Conservation (phyloP, 164 flowering plant species). For the Magnolia officinalis region DNA sequence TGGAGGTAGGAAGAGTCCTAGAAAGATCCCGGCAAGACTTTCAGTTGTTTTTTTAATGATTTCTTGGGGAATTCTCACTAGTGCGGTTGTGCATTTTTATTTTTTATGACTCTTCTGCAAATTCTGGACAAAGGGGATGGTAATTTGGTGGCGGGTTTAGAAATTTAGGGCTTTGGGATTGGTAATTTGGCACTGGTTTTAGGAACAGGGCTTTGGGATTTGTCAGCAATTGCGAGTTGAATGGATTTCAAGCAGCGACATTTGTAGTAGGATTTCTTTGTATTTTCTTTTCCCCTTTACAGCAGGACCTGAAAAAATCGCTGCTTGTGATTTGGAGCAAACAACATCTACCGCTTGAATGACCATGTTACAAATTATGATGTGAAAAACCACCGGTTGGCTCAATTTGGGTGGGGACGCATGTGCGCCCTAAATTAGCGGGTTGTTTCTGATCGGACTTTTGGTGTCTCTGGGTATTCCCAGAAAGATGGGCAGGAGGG, state of each 20-base stretch:
- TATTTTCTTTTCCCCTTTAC: too few species aligned
- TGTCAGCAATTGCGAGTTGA: neutral
- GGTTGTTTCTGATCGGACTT: neutral
- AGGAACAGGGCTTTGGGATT: neutral
- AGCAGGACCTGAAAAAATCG: too few species aligned
- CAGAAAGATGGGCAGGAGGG: neutral
- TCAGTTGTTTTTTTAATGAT: neutral
- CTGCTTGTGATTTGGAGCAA: neutral
- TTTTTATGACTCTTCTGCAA: neutral
- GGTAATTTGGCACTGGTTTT: neutral
- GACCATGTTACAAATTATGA: neutral
- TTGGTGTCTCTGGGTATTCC: neutral
- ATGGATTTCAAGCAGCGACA: neutral
- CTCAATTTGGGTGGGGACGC: neutral
- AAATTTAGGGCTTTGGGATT: neutral
- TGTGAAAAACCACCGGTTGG: neutral
- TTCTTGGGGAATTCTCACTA: neutral
- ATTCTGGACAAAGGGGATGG: neutral
- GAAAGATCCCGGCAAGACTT: neutral
- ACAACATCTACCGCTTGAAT: neutral
- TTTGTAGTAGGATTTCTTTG: neutral
- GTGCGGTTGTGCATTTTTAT: neutral
- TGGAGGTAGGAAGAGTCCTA: slow-evolving; percentile 58
- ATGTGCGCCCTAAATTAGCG: neutral
- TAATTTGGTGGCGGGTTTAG: neutral